phyloP scores from a whole-genome alignment of 1,139 yeast species.

The Geotrichum armillariae region DNA sequence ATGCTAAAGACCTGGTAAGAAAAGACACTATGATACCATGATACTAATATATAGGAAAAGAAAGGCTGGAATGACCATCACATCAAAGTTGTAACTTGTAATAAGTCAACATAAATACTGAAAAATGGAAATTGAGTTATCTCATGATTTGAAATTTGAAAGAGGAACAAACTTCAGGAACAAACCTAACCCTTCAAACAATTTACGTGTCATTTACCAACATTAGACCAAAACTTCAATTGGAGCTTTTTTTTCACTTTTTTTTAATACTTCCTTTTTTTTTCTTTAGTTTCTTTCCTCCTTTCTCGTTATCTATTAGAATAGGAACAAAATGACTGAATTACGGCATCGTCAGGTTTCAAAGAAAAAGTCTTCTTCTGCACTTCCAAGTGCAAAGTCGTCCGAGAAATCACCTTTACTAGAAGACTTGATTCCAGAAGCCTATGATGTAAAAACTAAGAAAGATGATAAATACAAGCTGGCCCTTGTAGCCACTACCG shows the following conservation, averaged over 20 bases:
- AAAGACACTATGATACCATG: too few species aligned
- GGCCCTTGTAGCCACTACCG: conserved; percentile 48
- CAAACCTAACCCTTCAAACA: conserved; percentile 13
- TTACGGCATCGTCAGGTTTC: conserved; percentile 22
- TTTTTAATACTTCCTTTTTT: conserved; percentile 5
- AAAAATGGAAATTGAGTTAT: too few species aligned
- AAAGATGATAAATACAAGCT: conserved; percentile 12
- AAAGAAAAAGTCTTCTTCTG: conserved; percentile 20
- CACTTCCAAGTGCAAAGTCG: conserved; percentile 7
- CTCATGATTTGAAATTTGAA: too few species aligned
- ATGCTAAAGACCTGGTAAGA: conserved; percentile 6
- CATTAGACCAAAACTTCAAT: not conserved
- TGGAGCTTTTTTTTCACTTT: not conserved
- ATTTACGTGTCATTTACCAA: conserved; percentile 20
- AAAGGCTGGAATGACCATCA: too few species aligned
- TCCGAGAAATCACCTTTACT: conserved; percentile 14
- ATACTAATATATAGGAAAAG: too few species aligned
- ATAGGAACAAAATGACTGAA: conserved; percentile 20
- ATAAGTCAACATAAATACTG: not conserved
- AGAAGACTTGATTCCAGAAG: conserved; percentile 2
- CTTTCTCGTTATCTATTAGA: not conserved
- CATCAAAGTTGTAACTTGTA: too few species aligned
- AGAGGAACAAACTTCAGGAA: too few species aligned
- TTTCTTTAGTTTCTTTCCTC: conserved; percentile 4
- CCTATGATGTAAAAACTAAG: not conserved